These are phyloP conservation scores for Cyberlindnera mrakii DNA, from an alignment of 805 yeast species.

Conservation along the genomic window DNA sequence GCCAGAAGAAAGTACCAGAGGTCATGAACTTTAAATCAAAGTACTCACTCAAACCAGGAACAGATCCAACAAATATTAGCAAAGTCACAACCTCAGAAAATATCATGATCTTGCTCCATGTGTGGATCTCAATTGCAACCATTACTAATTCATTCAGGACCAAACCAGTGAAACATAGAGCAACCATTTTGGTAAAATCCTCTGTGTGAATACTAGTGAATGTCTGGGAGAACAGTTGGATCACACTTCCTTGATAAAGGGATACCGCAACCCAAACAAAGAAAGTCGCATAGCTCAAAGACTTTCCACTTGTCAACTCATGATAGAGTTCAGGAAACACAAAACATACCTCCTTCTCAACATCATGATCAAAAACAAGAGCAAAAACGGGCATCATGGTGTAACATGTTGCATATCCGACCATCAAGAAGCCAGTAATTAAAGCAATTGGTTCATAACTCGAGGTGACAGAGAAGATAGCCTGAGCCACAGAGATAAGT, in stretches of 20 bases:
- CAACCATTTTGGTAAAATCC: conserved; percentile 70
- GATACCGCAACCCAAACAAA: conserved; percentile 89
- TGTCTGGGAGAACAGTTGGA: conserved; percentile 76
- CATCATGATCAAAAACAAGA: conserved; percentile 84
- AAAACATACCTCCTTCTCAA: conserved; percentile 80
- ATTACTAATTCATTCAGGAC: conserved; percentile 81
- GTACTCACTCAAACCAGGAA: conserved; percentile 86
- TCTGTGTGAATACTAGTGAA: conserved; percentile 56
- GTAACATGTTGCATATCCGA: conserved; percentile 93
- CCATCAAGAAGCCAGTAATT: conserved; percentile 96
- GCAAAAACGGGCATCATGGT: conserved; percentile 99
- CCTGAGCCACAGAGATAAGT: conserved; percentile 90
- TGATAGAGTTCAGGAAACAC: conserved; percentile 92
- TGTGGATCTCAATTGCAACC: conserved; percentile 89
- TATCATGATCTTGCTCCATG: conserved; percentile 83
- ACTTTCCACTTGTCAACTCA: conserved; percentile 83
- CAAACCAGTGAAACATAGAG: conserved; percentile 74
- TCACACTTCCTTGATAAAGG: conserved; percentile 82
- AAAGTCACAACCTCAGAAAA: conserved; percentile 67
- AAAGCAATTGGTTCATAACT: conserved; percentile 89
- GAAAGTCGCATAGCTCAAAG: conserved; percentile 81
- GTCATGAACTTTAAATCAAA: conserved; percentile 64
- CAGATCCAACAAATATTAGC: conserved; percentile 57
- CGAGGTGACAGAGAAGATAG: conserved; percentile 83
- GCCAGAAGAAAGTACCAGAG: conserved; percentile 62